phyloP scores from a whole-genome alignment of 2,329 filamentous ascomycete species.

The Phyllosticta citrichinensis region DNA sequence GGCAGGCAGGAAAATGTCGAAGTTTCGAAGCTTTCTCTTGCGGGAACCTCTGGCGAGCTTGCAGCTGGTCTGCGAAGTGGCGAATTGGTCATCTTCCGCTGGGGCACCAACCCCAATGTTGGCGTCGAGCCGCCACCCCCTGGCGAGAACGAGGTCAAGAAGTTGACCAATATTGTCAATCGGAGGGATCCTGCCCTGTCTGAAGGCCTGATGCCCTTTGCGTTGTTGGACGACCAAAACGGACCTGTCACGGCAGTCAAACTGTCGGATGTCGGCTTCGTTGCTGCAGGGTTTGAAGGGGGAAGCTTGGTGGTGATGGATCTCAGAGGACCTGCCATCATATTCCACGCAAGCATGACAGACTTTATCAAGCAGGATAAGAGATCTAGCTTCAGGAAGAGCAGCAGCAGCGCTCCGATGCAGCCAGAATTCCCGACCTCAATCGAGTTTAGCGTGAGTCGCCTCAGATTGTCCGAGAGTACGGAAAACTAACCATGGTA shows the following conservation, averaged over 20 bases:
- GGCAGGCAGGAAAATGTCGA: conserved; percentile 69
- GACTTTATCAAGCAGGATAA: conserved; percentile 73
- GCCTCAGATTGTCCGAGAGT: neutral
- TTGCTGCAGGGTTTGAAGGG: conserved; percentile 74
- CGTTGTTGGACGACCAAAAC: conserved; percentile 73
- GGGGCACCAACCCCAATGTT: conserved; percentile 68
- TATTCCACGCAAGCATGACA: conserved; percentile 61
- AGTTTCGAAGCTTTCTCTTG: conserved; percentile 70
- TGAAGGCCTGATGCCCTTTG: conserved; percentile 70
- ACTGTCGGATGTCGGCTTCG: conserved; percentile 87
- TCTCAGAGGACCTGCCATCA: conserved; percentile 74
- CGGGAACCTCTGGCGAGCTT: conserved; percentile 72
- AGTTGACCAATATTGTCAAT: conserved; percentile 62
- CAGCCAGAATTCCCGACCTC: conserved; percentile 64
- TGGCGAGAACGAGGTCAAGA: conserved; percentile 37
- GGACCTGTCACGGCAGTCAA: conserved; percentile 71
- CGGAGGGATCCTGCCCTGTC: conserved; percentile 64
- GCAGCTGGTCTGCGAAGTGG: conserved; percentile 71
- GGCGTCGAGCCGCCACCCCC: conserved; percentile 51
- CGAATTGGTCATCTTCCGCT: conserved; percentile 80
- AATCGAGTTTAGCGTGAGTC: conserved; percentile 67
- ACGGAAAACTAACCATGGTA: conserved; percentile 6
- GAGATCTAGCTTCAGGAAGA: conserved; percentile 57
- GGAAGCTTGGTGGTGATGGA: conserved; percentile 78
- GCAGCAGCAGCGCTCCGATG: conserved; percentile 35